Conservation (phyloP, 768 basidiomycete species). For the Pleurotus djamor region DNA sequence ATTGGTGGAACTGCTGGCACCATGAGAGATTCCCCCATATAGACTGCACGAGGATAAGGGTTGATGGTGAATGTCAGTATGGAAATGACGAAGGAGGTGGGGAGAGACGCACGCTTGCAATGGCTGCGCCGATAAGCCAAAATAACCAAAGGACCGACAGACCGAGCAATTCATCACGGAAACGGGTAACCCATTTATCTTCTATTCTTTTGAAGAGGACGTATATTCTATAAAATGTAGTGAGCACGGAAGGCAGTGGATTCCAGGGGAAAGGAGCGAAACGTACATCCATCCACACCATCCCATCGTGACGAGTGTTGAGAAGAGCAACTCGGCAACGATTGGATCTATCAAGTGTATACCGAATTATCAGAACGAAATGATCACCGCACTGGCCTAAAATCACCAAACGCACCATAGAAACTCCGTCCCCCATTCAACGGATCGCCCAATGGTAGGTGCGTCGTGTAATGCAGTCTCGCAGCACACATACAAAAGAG, state of each 20-base stretch:
- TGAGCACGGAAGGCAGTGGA: background rate
- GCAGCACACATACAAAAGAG: slow-evolving; percentile 56
- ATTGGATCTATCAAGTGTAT: slow-evolving; percentile 52
- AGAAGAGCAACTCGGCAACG: slow-evolving; percentile 64
- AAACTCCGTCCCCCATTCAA: slow-evolving; percentile 54
- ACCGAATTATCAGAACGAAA: background rate
- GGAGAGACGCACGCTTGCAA: slow-evolving; percentile 54
- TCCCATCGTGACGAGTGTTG: slow-evolving; percentile 58
- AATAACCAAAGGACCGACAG: slow-evolving; percentile 68
- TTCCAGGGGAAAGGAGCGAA: background rate
- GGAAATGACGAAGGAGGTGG: background rate
- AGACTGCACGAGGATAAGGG: slow-evolving; percentile 22
- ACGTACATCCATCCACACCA: slow-evolving; percentile 68
- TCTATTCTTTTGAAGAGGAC: slow-evolving; percentile 65
- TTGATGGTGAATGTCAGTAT: background rate
- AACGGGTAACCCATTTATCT: slow-evolving; percentile 53
- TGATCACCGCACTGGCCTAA: background rate
- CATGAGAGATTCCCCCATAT: slow-evolving; percentile 66
- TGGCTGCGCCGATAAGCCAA: slow-evolving; percentile 67
- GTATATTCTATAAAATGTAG: slow-evolving; percentile 32
- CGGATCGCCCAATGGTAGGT: slow-evolving; percentile 49
- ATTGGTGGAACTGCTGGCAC: slow-evolving; percentile 57
- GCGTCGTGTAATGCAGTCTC: slow-evolving; percentile 64
- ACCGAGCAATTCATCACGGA: slow-evolving; percentile 59
- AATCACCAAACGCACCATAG: slow-evolving; percentile 44